phyloP scores from a whole-genome alignment of 2,329 filamentous ascomycete genomes.

The Penicillium sp. region DNA sequence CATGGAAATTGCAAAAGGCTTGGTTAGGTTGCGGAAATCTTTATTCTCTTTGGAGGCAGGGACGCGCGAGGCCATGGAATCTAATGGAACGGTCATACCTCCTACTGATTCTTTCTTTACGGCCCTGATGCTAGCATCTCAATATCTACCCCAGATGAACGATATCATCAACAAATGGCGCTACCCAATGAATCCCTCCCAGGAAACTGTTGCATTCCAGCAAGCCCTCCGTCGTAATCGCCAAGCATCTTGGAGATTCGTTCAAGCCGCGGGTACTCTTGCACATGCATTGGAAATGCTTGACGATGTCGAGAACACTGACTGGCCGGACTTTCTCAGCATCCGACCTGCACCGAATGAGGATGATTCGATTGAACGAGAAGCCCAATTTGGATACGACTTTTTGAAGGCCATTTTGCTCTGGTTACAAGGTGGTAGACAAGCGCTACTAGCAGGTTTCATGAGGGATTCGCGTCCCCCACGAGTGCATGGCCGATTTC shows the following conservation, averaged over 20 bases:
- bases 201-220: slow-evolving; percentile 58
- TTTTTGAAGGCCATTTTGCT: slow-evolving; percentile 67
- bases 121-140: slow-evolving; percentile 49
- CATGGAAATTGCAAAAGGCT: slow-evolving; percentile 59
- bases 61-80: slow-evolving; percentile 34
- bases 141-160: slow-evolving; percentile 60
- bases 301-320: slow-evolving; percentile 43
- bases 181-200: slow-evolving; percentile 62
- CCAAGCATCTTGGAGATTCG: slow-evolving; percentile 62
- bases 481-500: slow-evolving; percentile 52
- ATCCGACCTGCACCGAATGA: slow-evolving; percentile 54
- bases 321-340: slow-evolving; percentile 48
- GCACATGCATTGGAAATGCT: slow-evolving; percentile 59
- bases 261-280: slow-evolving; percentile 65
- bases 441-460: slow-evolving; percentile 61
- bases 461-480: slow-evolving; percentile 49
- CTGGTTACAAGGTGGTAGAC: slow-evolving; percentile 64
- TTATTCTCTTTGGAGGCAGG: slow-evolving; percentile 57
- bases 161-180: slow-evolving; percentile 59
- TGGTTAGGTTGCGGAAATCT: slow-evolving; percentile 59
- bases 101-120: slow-evolving; percentile 46
- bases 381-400: slow-evolving; percentile 65
- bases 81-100: slow-evolving; percentile 32
- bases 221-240: slow-evolving; percentile 61
- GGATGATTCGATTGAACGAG: slow-evolving; percentile 40